Conservation (phyloP, 768 basidiomycete species). For the Kwoniella heveanensis region DNA sequence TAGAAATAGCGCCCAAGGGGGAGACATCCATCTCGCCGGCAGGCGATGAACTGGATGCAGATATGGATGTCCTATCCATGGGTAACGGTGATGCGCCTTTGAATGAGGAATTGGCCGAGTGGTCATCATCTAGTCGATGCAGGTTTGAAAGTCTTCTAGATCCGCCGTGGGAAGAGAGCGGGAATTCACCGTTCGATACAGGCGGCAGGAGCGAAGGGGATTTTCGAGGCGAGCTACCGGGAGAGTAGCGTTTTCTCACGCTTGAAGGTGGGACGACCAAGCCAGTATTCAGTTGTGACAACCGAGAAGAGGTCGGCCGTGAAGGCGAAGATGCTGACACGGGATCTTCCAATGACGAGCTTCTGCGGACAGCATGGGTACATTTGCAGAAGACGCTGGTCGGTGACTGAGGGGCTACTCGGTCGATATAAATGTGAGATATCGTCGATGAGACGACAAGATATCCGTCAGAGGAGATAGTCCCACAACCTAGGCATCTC, state of each 20-base stretch:
- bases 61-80: constrained; percentile 9
- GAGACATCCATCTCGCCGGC: constrained; percentile 18
- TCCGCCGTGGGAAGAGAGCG: constrained; percentile 43
- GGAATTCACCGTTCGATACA: constrained; percentile 47
- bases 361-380: constrained; percentile 1
- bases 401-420: constrained; percentile 58
- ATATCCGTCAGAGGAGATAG: constrained; percentile 68
- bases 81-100: not conserved
- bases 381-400: constrained; percentile 30
- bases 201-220: constrained; percentile 41
- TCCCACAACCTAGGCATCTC: constrained; percentile 72
- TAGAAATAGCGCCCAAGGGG: constrained; percentile 11
- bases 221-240: constrained; percentile 34
- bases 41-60: not conserved
- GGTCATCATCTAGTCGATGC: constrained; percentile 31
- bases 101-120: constrained; percentile 8
- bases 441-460: constrained; percentile 69
- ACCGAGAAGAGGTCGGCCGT: not conserved
- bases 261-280: constrained; percentile 37
- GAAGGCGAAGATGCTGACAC: not conserved
- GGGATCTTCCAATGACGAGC: constrained; percentile 24
- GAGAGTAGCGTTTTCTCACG: constrained; percentile 9
- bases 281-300: not conserved
- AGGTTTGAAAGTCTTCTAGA: constrained; percentile 34
- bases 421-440: constrained; percentile 67